These are phyloP conservation scores for Hericium rajendrae DNA, from an alignment of 768 basidiomycete species.

Conservation along the genomic window DNA sequence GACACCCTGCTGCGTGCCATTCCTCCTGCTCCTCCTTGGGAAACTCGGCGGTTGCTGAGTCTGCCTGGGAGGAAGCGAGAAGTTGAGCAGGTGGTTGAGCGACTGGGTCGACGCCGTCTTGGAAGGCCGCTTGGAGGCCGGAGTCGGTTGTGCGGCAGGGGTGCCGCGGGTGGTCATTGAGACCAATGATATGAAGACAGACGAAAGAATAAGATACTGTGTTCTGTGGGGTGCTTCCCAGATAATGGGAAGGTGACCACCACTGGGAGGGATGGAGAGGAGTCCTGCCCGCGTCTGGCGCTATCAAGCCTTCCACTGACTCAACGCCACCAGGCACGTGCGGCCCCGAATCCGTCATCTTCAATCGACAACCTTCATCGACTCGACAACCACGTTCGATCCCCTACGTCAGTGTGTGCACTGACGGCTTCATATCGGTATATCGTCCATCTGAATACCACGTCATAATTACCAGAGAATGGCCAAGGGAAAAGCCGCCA, in stretches of 20 bases:
- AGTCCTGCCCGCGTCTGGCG: background rate
- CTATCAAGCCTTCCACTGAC: constrained; percentile 13
- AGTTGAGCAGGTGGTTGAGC: constrained; percentile 86
- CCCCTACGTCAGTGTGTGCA: background rate
- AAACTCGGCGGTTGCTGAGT: constrained; percentile 42
- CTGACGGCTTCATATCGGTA: too few species aligned
- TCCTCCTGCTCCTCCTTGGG: constrained; percentile 70
- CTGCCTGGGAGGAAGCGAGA: constrained; percentile 85
- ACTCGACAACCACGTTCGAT: constrained; percentile 51
- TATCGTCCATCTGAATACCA: background rate
- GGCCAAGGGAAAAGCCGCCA: constrained; percentile 79
- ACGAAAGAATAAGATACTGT: constrained; percentile 2
- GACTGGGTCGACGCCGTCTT: constrained; percentile 65
- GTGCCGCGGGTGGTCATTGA: constrained; percentile 14
- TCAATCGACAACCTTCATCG: background rate
- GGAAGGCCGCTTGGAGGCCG: constrained; percentile 45
- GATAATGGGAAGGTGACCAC: constrained; percentile 33
- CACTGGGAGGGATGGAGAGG: constrained; percentile 13
- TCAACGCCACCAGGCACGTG: constrained; percentile 20
- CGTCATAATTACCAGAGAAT: constrained; percentile 26
- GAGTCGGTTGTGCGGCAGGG: constrained; percentile 20
- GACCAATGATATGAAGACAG: background rate
- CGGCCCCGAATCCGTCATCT: constrained; percentile 7
- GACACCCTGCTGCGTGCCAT: constrained; percentile 49
- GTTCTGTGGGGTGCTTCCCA: constrained; percentile 34